These are phyloP conservation scores for Lepraria neglecta DNA, from an alignment of 495 filamentous ascomycete genomes.

Conservation along the genomic window DNA sequence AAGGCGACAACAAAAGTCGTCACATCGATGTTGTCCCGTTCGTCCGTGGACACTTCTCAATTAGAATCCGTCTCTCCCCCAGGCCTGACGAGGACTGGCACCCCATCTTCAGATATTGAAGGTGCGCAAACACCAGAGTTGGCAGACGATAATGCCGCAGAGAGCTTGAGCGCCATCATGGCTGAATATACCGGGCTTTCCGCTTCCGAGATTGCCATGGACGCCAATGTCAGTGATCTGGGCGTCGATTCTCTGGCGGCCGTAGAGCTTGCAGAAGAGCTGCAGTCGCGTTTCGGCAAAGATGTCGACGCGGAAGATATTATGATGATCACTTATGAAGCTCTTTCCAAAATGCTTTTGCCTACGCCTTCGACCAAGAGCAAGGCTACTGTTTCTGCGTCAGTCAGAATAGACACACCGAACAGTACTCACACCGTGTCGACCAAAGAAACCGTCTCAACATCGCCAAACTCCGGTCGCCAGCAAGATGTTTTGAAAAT, in stretches of 20 bases:
- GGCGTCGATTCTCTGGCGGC: conserved; percentile 28
- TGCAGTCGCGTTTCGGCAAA: conserved; percentile 14
- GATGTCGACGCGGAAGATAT: conserved; percentile 14
- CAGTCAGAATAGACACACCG: not conserved
- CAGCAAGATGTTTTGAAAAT: conserved; percentile 6
- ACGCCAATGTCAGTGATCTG: conserved; percentile 14
- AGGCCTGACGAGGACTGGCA: not conserved
- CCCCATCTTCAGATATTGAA: not conserved
- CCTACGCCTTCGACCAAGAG: not conserved
- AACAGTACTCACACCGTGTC: not conserved
- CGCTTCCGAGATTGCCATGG: conserved; percentile 13
- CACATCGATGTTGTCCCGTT: not conserved
- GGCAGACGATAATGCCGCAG: conserved; percentile 8
- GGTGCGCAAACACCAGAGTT: conserved; percentile 7
- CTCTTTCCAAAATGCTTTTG: conserved; percentile 3
- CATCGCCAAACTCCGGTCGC: not conserved
- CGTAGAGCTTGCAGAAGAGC: conserved; percentile 25
- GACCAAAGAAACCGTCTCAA: not conserved
- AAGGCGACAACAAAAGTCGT: not conserved
- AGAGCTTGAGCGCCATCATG: conserved; percentile 17
- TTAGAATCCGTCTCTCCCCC: not conserved
- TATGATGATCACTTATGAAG: conserved; percentile 4
- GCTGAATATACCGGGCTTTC: conserved; percentile 21
- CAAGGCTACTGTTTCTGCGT: not conserved
- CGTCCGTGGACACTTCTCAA: not conserved